Base-by-base conservation (phyloP, 2,329 filamentous ascomycete species). In the Monosporascus sp. region DNA sequence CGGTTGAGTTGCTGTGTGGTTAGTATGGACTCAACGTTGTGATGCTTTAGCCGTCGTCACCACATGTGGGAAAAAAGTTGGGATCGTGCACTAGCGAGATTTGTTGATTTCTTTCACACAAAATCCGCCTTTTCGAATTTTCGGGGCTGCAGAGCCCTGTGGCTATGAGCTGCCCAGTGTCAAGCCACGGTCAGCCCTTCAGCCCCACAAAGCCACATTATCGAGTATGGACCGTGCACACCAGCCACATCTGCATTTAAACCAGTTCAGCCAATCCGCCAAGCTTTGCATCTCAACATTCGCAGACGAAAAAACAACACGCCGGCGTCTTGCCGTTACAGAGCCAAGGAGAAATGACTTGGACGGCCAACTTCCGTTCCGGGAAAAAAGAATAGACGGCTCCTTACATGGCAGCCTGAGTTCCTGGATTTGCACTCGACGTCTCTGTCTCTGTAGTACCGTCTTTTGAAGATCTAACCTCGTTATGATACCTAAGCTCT, bases 1-100 rank as follows among this genome's bases (percentile, higher is more conserved):
- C 49, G 39, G 53, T 53, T 54, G 51, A 53, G 56, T 54, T 61
- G 56, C 57, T 46, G 43, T 46, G 43, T 46, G 24, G 43, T 46
- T 46, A 46, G 43, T 31, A 46, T 37, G 46, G 48, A 22, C 41
- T 44, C 41, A 44, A 44, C 41, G n/a, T 31, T 31, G 27, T 27
- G 27, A 31, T 31, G 27, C 24, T 18, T 45, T 46, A 24, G 43
- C 7, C 27, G 43, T 45, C 22, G 27, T 22, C 43, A 45, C 43
- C 43, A 15, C 2, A 8, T 27, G 17, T 17, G 43, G 43, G 20
- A 45, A 45, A 44, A 15, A 25, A 4, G 8, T 45, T 20, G 22
- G 9, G 43, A 22, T 27, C 6, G 39, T 43, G 39, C 39, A 43
- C 43, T 45, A 45, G 43, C 43, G 43, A 45, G 22, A 27, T 27